A percentile compares a stretch with the other conserved stretches of the same genome.
Evolutionary conservation across 192 early-diverging fungal species (phyloP).

Genomic region (Phycomyces nitens): DNA sequence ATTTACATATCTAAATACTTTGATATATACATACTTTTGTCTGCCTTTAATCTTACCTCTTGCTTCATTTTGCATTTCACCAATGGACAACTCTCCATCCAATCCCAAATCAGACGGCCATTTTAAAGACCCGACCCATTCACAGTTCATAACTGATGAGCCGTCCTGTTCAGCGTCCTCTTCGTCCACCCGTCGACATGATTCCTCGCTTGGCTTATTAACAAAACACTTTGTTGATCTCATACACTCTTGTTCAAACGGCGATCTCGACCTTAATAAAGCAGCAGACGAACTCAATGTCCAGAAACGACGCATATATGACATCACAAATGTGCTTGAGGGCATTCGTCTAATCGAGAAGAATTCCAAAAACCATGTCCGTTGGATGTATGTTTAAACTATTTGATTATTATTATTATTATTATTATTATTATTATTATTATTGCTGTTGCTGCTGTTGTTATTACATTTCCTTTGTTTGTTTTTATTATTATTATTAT

Average conservation of each 20-base stretch:
- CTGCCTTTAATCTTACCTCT: background rate
- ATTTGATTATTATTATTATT: background rate
- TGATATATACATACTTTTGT: no score
- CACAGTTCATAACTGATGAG: background rate
- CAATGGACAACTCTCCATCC: no score
- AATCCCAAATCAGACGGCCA: no score
- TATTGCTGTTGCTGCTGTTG: no score
- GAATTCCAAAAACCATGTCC: conserved; percentile 61
- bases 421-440: no score
- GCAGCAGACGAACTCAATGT: conserved; percentile 53
- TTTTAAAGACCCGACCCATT: background rate
- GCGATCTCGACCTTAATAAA: conserved; percentile 55
- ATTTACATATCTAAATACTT: no score
- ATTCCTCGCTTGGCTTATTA: conserved; percentile 53
- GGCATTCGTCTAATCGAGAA: conserved; percentile 63
- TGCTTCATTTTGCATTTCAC: background rate
- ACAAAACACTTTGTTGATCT: conserved; percentile 56
- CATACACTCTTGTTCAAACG: conserved; percentile 41
- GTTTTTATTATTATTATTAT: no score
- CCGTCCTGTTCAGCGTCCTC: background rate
- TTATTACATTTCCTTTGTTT: no score
- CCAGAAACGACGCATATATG: conserved; percentile 66
- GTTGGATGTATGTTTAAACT: conserved; percentile 54
- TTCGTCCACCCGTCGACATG: conserved; percentile 38
- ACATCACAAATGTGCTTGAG: conserved; percentile 65